These are phyloP conservation scores for Glarea lozoyensis DNA, from an alignment of 495 filamentous ascomycete genomes.

Conservation along the genomic window DNA sequence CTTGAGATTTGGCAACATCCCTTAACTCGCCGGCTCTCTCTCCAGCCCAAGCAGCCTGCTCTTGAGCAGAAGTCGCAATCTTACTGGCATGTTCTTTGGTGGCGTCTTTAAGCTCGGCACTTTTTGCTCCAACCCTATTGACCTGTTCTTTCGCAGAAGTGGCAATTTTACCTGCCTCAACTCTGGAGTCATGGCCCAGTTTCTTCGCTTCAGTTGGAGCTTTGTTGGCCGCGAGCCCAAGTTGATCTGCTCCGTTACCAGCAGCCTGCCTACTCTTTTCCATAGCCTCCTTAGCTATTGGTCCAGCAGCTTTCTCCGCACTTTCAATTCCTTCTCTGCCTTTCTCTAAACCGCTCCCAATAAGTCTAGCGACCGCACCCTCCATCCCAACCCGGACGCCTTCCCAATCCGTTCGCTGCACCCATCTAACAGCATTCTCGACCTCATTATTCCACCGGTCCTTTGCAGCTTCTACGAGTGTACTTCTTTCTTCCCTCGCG, in stretches of 20 bases:
- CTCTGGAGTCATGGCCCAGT: conserved; percentile 6
- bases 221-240: conserved; percentile 9
- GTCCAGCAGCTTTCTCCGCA: conserved; percentile 23
- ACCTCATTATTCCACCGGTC: conserved; percentile 75
- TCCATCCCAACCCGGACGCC: conserved; percentile 47
- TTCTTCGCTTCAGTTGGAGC: conserved; percentile 8
- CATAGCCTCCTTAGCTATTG: conserved; percentile 25
- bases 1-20: conserved; percentile 5
- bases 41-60: not conserved
- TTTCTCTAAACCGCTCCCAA: conserved; percentile 20
- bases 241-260: conserved; percentile 7
- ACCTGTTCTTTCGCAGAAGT: conserved; percentile 9
- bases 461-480: conserved; percentile 58
- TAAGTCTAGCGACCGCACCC: conserved; percentile 23
- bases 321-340: conserved; percentile 22
- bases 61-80: not conserved
- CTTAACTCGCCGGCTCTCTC: not conserved
- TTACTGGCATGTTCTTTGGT: too few relatives aligned
- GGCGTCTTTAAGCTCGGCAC: too few relatives aligned
- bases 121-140: too few relatives aligned
- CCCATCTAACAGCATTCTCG: conserved; percentile 56
- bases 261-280: conserved; percentile 14
- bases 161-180: conserved; percentile 7
- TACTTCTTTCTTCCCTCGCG: conserved; percentile 25
- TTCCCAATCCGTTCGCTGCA: conserved; percentile 54